Evolutionary conservation across 192 early-diverging fungal genomes (phyloP), one percentile per base, ranked within the genome.

Genomic region (Backusella circina): DNA sequence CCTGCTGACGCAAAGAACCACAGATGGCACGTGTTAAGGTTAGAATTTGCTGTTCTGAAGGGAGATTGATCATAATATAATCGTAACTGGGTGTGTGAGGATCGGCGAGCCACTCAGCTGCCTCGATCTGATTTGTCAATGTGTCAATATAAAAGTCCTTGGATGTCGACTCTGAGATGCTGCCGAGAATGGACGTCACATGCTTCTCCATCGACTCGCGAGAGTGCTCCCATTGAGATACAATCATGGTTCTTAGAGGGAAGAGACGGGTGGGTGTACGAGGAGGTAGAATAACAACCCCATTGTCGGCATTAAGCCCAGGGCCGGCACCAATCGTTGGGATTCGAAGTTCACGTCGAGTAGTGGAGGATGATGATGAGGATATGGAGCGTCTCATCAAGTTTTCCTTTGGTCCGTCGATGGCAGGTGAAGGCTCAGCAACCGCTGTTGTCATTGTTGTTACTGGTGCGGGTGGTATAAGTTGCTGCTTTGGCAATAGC

Each of bases 1-100:
- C 30, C 5, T 69, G 47, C 2, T 80, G 77, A 0, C 33, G 12
- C 2, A 64, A 23, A 5, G 77, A 77, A 26, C 64, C 28, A 57
- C 67, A 73, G 3, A 85, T 79, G n/a, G 37, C 47, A 16, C 72
- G 64, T 16, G 75, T 64, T 23, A 85, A 67, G 2, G 67, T 38
- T 32, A 89, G 67, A 13, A 89, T 84, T 3, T 84, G 76, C 39
- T 82, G 79, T 44, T 85, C 82, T 3, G 83, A 83, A 3, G 77
- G n/a, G 30, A 89, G 50, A 41, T 86, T 86, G 61, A 89, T 78
- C n/a, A 87, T 33, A 5, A 85, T 47, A 38, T 81, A 84, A 41
- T 85, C 82, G 67, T 83, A 87, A 1, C 77, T 51, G 31, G 47
- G 35, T 10, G 76, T 65, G 36, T 44, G 26, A 2, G 70, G 75